Evolutionary conservation across 805 yeast species (phyloP).

Genomic region (Teunomyces stri): DNA sequence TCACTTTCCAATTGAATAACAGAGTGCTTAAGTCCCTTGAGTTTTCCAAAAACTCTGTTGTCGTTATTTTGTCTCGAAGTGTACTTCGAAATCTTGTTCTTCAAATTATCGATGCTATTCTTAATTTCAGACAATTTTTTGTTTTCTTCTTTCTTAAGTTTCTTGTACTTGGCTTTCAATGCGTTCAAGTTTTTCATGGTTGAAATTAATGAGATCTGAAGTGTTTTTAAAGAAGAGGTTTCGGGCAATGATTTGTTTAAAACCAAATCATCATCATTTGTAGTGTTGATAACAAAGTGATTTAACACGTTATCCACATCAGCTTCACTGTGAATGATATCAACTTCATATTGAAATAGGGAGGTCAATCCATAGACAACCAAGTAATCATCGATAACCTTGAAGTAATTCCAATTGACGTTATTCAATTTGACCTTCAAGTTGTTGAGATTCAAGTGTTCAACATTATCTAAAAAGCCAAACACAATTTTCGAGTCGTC

Average conservation of each 20-base stretch:
- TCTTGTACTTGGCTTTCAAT: conserved; percentile 24
- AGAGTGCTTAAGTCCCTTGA: conserved; percentile 39
- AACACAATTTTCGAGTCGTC: conserved; percentile 32
- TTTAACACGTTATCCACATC: conserved; percentile 13
- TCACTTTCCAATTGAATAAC: conserved; percentile 39
- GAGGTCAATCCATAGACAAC: conserved; percentile 37
- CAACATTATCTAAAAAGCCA: conserved; percentile 17
- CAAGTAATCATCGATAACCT: conserved; percentile 17
- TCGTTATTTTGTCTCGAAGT: conserved; percentile 25
- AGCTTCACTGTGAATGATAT: conserved; percentile 14
- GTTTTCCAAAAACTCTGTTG: conserved; percentile 31
- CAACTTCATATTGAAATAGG: conserved; percentile 36
- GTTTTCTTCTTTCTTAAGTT: conserved; percentile 38
- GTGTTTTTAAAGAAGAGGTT: conserved; percentile 27
- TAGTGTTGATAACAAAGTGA: conserved; percentile 31
- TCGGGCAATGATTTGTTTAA: conserved; percentile 25
- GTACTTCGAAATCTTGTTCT: conserved; percentile 30
- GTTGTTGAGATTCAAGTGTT: conserved; percentile 7
- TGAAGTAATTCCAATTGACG: conserved; percentile 32
- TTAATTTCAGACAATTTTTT: conserved; percentile 30
- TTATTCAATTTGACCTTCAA: conserved; percentile 29
- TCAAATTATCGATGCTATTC: conserved; percentile 32
- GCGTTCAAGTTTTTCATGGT: conserved; percentile 26
- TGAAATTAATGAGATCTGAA: conserved; percentile 32
- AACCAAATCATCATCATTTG: conserved; percentile 17